These are phyloP conservation scores for Clarireedia monteithiana DNA, from an alignment of 2,329 filamentous ascomycete genomes.

Conservation along the genomic window DNA sequence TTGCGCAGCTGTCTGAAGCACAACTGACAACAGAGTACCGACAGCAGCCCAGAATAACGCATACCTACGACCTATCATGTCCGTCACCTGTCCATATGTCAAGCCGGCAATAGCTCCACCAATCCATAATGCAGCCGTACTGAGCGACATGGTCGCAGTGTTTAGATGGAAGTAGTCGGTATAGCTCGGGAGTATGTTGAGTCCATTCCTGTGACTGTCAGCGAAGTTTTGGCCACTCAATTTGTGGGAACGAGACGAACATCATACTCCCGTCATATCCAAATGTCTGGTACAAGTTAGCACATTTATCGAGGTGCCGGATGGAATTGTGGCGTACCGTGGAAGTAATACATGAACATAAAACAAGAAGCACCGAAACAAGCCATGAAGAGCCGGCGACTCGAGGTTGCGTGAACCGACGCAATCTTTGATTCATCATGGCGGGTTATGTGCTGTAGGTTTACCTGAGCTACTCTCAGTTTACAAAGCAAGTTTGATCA, in stretches of 20 bases:
- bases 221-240: background rate
- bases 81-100: constrained; percentile 32
- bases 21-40: constrained; percentile 13
- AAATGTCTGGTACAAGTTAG: constrained; percentile 14
- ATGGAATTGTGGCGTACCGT: background rate
- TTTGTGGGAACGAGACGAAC: constrained; percentile 1
- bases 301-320: background rate
- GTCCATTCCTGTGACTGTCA: constrained; percentile 33
- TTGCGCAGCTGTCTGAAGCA: constrained; percentile 19
- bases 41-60: constrained; percentile 15
- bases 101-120: constrained; percentile 40
- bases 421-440: constrained; percentile 1
- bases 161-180: constrained; percentile 47
- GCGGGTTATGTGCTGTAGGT: no score
- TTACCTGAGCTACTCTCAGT: no score
- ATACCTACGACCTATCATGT: constrained; percentile 29
- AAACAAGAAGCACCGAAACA: constrained; percentile 7
- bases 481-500: no score
- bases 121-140: constrained; percentile 47
- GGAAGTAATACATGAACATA: constrained; percentile 17
- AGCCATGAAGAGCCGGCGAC: constrained; percentile 7
- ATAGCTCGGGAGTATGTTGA: constrained; percentile 50
- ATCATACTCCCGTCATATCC: constrained; percentile 20
- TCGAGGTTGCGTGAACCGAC: background rate
- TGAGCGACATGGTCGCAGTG: constrained; percentile 43